A percentile compares a stretch with the other conserved stretches of the same genome.
Conservation (phyloP, 805 yeast species). For the Candida odintsovae region DNA sequence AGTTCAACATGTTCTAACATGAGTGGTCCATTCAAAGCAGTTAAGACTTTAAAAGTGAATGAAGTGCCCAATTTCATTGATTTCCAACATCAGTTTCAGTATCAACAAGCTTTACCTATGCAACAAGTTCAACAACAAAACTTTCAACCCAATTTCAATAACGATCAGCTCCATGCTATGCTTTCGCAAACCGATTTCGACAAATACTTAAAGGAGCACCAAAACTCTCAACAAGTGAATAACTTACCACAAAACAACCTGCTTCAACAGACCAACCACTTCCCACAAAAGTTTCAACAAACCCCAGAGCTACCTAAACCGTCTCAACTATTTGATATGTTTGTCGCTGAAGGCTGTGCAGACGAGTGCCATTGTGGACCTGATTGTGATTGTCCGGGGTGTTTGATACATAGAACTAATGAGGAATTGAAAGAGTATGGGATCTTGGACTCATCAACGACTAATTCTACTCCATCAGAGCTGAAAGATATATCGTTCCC, state of each 20-base stretch:
- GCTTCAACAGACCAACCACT: background rate
- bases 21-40: slow-evolving; percentile 4
- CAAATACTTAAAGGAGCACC: background rate
- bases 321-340: slow-evolving; percentile 15
- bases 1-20: slow-evolving; percentile 4
- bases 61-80: slow-evolving; percentile 2
- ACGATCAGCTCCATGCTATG: background rate
- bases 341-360: slow-evolving; percentile 19
- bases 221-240: background rate
- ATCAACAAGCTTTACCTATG: background rate
- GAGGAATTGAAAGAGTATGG: slow-evolving; percentile 21
- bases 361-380: slow-evolving; percentile 23
- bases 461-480: slow-evolving; percentile 13
- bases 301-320: background rate
- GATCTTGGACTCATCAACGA: slow-evolving; percentile 14
- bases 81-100: background rate
- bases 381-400: slow-evolving; percentile 21
- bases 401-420: slow-evolving; percentile 23
- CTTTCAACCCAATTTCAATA: background rate
- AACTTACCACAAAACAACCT: background rate
- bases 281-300: background rate
- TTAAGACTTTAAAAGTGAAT: slow-evolving; percentile 16
- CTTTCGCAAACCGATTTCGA: background rate
- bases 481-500: background rate
- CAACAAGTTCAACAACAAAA: background rate